Evolutionary conservation across 129 eudicot species (phyloP).

Genomic region (Tanacetum coccineum): DNA sequence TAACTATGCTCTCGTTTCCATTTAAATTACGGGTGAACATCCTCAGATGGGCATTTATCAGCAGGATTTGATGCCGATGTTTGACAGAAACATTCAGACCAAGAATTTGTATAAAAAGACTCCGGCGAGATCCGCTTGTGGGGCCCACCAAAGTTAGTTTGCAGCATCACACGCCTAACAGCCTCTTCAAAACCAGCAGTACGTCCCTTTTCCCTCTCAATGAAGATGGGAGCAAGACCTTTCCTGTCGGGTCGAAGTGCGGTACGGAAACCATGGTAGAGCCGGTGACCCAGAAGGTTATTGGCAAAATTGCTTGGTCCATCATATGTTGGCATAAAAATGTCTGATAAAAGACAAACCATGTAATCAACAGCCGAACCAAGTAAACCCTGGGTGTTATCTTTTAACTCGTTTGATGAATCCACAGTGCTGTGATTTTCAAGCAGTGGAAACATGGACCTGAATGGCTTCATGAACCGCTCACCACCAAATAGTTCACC

Average conservation of each 20-base stretch:
- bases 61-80: slow-evolving; percentile 52
- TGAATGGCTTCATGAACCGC: slow-evolving; percentile 86
- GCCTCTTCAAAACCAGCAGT: slow-evolving; percentile 78
- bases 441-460: slow-evolving; percentile 82
- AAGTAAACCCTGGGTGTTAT: slow-evolving; percentile 58
- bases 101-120: slow-evolving; percentile 92
- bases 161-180: slow-evolving; percentile 67
- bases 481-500: slow-evolving; percentile 97
- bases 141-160: slow-evolving; percentile 87
- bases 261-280: slow-evolving; percentile 85
- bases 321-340: slow-evolving; percentile 96
- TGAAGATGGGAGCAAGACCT: slow-evolving; percentile 87
- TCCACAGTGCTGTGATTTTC: slow-evolving; percentile 83
- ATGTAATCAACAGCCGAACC: slow-evolving; percentile 99
- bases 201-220: slow-evolving; percentile 71
- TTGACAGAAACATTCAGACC: slow-evolving; percentile 99
- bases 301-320: slow-evolving; percentile 98
- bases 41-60: slow-evolving; percentile 69
- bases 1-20: slow-evolving; percentile 27
- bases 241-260: slow-evolving; percentile 84
- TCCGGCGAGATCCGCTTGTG: slow-evolving; percentile 81
- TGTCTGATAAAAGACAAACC: slow-evolving; percentile 95
- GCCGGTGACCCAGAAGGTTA: slow-evolving; percentile 93
- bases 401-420: slow-evolving; percentile 58
- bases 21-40: slow-evolving; percentile 29